phyloP scores from a whole-genome alignment of 108 stramenopile genomes.

The Mediolabrus comicus region DNA sequence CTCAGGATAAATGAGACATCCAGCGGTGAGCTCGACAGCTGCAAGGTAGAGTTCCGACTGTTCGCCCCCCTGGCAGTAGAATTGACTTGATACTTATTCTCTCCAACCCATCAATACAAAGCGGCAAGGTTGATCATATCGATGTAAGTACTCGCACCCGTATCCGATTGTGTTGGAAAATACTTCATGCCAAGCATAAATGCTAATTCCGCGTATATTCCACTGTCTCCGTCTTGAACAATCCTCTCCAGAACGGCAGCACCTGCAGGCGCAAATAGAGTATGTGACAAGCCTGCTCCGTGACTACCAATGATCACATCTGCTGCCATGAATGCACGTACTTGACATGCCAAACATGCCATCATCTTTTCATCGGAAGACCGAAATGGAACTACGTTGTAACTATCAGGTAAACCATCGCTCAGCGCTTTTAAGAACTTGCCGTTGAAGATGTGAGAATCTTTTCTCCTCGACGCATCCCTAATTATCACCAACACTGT shows the following conservation, averaged over 20 bases:
- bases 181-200: conserved; percentile 2
- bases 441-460: neutral
- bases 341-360: conserved; percentile 2
- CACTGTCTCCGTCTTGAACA: neutral
- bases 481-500: conserved; percentile 7
- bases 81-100: too few relatives aligned
- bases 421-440: neutral
- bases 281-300: conserved; percentile 7
- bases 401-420: neutral
- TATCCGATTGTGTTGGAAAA: neutral
- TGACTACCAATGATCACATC: conserved; percentile 7
- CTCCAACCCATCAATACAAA: neutral
- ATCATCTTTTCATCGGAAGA: neutral
- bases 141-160: neutral
- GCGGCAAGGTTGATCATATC: neutral
- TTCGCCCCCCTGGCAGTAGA: too few relatives aligned
- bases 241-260: neutral
- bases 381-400: conserved; percentile 1
- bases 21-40: too few relatives aligned
- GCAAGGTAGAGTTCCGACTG: too few relatives aligned
- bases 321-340: neutral
- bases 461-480: conserved; percentile 2
- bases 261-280: neutral
- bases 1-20: too few relatives aligned
- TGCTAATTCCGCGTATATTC: conserved; percentile 1